Percentiles rank a stretch among this genome's conserved stretches.
These are phyloP conservation scores for Paraleonurus japonicus DNA, from an alignment of 257 asterid species.

Conservation along the genomic window DNA sequence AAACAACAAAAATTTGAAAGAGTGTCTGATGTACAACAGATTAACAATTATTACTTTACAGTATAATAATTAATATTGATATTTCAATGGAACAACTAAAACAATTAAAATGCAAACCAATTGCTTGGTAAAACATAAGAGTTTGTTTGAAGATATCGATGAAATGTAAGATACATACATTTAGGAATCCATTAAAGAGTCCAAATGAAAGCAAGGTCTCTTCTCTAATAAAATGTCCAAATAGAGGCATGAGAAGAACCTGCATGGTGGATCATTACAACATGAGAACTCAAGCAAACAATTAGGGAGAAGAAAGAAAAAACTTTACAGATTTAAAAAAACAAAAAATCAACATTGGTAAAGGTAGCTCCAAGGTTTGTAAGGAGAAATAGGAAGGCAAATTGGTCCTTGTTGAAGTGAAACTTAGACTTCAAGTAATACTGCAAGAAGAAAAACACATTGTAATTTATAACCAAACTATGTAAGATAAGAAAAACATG, in stretches of 20 bases:
- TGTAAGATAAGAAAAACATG: neutral
- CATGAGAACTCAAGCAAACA: neutral
- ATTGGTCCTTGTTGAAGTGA: conserved; percentile 32
- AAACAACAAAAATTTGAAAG: neutral
- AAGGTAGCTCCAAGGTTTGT: conserved; percentile 21
- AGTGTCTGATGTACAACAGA: too few relatives aligned
- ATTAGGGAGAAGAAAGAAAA: neutral
- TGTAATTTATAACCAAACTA: neutral
- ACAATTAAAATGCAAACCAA: too few relatives aligned
- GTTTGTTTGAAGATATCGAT: too few relatives aligned
- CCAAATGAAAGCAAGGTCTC: conserved; percentile 18
- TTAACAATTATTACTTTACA: too few relatives aligned
- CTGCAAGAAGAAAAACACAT: conserved; percentile 10
- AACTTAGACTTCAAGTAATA: conserved; percentile 33
- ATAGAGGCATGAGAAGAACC: conserved; percentile 20
- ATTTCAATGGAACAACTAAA: too few relatives aligned
- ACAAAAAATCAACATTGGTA: conserved; percentile 10
- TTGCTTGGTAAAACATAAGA: too few relatives aligned
- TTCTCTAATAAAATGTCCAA: conserved; percentile 21
- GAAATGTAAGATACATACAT: neutral
- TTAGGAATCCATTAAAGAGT: conserved; percentile 20
- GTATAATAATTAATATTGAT: too few relatives aligned
- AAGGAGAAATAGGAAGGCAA: conserved; percentile 18
- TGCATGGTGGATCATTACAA: neutral
- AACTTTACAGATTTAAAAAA: neutral